Percentiles rank a stretch among this genome's conserved stretches.
Evolutionary conservation across 257 asterid species (phyloP).

Genomic region (Salvia miltiorrhiza): DNA sequence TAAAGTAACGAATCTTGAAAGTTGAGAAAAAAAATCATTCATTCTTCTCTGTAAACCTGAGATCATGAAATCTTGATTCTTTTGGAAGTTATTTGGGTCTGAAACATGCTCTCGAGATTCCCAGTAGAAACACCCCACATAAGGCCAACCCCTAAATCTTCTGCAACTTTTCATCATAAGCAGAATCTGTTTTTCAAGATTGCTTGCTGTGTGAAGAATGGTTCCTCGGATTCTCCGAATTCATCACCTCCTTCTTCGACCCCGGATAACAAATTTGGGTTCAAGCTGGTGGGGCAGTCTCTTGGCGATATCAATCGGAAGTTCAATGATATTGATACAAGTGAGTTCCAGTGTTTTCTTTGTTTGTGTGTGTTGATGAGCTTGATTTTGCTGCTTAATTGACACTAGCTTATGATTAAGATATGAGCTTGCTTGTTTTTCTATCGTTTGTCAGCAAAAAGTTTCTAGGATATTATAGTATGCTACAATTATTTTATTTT

Average conservation of each 20-base stretch:
- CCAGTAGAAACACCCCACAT: conserved; percentile 30
- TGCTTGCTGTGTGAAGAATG: conserved; percentile 52
- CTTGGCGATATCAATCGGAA: conserved; percentile 62
- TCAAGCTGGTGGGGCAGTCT: conserved; percentile 55
- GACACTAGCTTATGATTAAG: neutral
- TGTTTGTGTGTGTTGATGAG: neutral
- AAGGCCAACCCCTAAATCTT: conserved; percentile 28
- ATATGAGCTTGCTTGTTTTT: neutral
- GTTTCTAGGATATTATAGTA: neutral
- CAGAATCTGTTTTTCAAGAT: conserved; percentile 39
- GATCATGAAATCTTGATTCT: conserved; percentile 23
- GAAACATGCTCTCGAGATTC: conserved; percentile 51
- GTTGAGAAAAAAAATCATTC: neutral
- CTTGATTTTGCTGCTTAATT: conserved; percentile 4
- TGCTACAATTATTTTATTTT: neutral
- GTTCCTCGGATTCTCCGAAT: conserved; percentile 43
- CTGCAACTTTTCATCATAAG: conserved; percentile 24
- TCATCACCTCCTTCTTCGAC: conserved; percentile 27
- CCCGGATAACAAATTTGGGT: conserved; percentile 42
- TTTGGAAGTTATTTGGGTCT: neutral
- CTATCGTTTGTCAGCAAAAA: neutral
- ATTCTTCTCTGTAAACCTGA: neutral
- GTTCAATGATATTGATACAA: conserved; percentile 60
- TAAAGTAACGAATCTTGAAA: neutral
- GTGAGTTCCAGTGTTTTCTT: conserved; percentile 35